Evolutionary conservation across 2,329 filamentous ascomycete genomes (phyloP), one percentile per base, ranked within the genome.

Genomic region (Acephala macrosclerotiorum): DNA sequence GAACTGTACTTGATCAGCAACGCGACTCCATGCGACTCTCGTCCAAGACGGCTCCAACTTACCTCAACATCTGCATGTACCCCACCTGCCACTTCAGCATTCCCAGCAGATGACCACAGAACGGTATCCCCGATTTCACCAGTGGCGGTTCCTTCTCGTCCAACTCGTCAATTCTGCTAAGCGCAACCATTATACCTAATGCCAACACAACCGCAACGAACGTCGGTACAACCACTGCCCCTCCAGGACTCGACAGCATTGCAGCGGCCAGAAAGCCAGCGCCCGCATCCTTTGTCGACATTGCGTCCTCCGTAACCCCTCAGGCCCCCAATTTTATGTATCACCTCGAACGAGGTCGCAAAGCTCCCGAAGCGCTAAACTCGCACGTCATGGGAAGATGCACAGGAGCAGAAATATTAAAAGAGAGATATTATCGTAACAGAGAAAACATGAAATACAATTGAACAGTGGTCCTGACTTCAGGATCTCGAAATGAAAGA

Each of bases 41-140:
- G 47, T 55, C 51, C 55, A 40, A 22, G 38, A 42, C 42, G 35
- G 20, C 25, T 26, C 26, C 40, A n/a, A 56, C 73, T 33, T 69
- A 83, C 80, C 79, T 77, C 11, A 83, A 53, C 26, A 73, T 77
- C 20, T 72, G 67, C 60, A 78, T 74, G 62, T 82, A 83, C 58
- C 74, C 71, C 40, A 76, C 72, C 57, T 78, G 75, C 58, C 76
- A 72, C 53, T 73, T 70, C 45, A 82, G 67, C 69, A 84, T 75
- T 9, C 80, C 79, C 33, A 84, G 71, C 22, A 83, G 75, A 67
- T 85, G 83, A 1, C 83, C 83, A 47, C 84, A 68, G 35, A 80
- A 73, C 0, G 83, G 83, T 38, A 85, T 75, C 18, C 53, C 74
- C 0, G 80, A 75, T 26, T 77, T 77, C 26, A 83, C 33, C 0